Conservation (phyloP, 2,329 filamentous ascomycete species). For the Nemania sp. region DNA sequence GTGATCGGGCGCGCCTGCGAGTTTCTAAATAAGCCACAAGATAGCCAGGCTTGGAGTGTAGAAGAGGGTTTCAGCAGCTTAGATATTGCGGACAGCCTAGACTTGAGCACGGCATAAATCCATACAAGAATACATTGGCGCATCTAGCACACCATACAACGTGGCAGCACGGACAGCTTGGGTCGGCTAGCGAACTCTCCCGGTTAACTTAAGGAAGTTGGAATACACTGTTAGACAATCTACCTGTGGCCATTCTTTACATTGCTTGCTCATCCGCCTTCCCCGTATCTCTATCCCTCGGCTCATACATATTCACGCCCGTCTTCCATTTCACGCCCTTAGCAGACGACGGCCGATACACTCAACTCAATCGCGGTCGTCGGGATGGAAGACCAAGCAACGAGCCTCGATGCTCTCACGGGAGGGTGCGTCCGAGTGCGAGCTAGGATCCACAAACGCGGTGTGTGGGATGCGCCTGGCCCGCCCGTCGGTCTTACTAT, state of each 20-base stretch:
- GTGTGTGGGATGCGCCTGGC: conserved; percentile 59
- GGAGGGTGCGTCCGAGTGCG: conserved; percentile 45
- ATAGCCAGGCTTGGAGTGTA: conserved; percentile 72
- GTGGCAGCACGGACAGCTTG: not conserved
- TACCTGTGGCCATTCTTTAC: conserved; percentile 16
- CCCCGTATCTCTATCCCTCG: too few species aligned
- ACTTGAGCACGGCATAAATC: conserved; percentile 20
- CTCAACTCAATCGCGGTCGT: conserved; percentile 40
- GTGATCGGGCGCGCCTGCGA: conserved; percentile 85
- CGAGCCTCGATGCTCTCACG: conserved; percentile 65
- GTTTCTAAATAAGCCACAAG: conserved; percentile 64
- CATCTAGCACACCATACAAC: not conserved
- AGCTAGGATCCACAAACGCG: conserved; percentile 54
- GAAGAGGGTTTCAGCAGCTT: conserved; percentile 84
- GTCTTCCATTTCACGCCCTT: not conserved
- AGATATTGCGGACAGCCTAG: conserved; percentile 48
- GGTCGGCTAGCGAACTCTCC: too few species aligned
- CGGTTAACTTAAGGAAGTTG: conserved; percentile 3
- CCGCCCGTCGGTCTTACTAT: conserved; percentile 58
- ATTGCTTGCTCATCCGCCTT: too few species aligned
- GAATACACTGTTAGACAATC: conserved; percentile 21
- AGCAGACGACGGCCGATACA: not conserved
- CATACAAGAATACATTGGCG: not conserved
- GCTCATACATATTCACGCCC: too few species aligned
- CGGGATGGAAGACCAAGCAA: conserved; percentile 55